phyloP scores from a whole-genome alignment of 2,329 filamentous ascomycete genomes.

The Aspergillus ochraceus region DNA sequence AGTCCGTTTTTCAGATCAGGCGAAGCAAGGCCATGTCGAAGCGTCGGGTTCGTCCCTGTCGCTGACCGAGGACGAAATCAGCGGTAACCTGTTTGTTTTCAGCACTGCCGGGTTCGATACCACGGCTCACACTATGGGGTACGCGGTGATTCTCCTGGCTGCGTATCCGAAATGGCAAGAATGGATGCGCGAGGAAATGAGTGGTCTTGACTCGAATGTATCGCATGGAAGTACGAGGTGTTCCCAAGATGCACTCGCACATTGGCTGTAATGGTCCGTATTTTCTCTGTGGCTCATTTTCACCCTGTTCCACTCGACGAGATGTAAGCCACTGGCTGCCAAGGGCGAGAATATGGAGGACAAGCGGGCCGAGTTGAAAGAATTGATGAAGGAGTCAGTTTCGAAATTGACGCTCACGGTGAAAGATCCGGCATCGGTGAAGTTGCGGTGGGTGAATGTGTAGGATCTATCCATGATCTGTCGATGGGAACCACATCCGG shows the following conservation, averaged over 20 bases:
- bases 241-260: constrained; percentile 48
- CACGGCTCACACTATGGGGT: constrained; percentile 53
- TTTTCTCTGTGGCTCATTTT: no score
- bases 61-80: constrained; percentile 42
- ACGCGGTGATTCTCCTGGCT: constrained; percentile 49
- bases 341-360: background rate
- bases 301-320: constrained; percentile 27
- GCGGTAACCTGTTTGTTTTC: constrained; percentile 50
- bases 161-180: constrained; percentile 51
- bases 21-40: constrained; percentile 6
- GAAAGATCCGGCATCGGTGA: no score
- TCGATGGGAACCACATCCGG: no score
- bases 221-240: constrained; percentile 42
- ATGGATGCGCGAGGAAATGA: constrained; percentile 54
- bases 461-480: no score
- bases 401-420: no score
- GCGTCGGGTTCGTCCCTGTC: constrained; percentile 15
- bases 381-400: no score
- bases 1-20: constrained; percentile 8
- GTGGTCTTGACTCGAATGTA: constrained; percentile 28
- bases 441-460: no score
- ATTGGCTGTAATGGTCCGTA: constrained; percentile 50
- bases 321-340: constrained; percentile 17
- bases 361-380: no score
- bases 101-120: constrained; percentile 51